Base-by-base conservation (phyloP, 805 yeast genomes). In the Myxozyma neotropica region DNA sequence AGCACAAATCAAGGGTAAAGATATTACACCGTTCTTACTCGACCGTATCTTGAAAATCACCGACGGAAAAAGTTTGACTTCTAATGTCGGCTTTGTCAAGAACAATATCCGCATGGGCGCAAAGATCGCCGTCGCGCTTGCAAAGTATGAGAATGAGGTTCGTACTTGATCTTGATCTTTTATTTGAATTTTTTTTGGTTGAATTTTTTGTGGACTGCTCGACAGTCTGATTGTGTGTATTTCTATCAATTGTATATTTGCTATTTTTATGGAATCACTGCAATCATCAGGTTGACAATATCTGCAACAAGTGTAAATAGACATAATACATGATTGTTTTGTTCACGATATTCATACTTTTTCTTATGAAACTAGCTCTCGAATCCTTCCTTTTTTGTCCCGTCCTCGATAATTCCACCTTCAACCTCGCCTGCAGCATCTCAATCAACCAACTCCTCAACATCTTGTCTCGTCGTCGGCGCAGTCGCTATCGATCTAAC, bases 401-500 rank as follows among this genome's bases (percentile, higher is more conserved):
- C 53, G 35, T 36, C 53, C 33, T 36, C 43, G 17, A 24, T 39
- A 21, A 24, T 19, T 26, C 17, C 31, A 26, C n/a, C 43, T 10
- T 15, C 43, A 36, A 27, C 31, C 31, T 15, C 27, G 43, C n/a
- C 43, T 17, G 7, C 43, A n/a, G 12, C 44, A 12, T 19, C 53
- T 26, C 15, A 27, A 12, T 29, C 57, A 45, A 10, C 53, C 26
- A 15, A 52, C 21, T 42, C 57, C 4, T 38, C 53, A 21, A 17
- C 53, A 23, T 38, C 43, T 8, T 53, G 60, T 31, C 55, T 59
- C 17, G 82, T 88, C 0, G 74, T 90, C 33, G 97, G 96, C 0
- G 84, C 92, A 0, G 75, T 90, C 26, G 95, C 96, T 0, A 72
- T 87, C 38, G 97, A 90, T 70, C 77, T 88, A 0, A 82, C 86